Conservation (phyloP, 2,329 filamentous ascomycete genomes). For the Aspergillus pseudotamarii region DNA sequence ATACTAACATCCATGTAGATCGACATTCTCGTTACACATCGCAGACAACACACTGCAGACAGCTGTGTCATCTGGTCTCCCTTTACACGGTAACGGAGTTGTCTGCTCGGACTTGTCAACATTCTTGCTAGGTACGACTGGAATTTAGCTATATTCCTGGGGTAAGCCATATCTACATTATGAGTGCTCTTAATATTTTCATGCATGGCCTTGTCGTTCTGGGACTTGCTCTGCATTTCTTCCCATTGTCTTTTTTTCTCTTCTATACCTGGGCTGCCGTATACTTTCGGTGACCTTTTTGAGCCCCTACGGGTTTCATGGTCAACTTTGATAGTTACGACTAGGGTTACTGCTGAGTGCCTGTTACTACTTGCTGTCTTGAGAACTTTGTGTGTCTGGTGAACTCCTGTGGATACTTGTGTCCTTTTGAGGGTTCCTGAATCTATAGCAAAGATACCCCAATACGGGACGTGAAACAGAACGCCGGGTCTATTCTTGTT, state of each 20-base stretch:
- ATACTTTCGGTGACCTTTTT: background rate
- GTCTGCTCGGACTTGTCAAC: conserved; percentile 13
- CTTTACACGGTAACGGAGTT: conserved; percentile 14
- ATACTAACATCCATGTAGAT: conserved; percentile 20
- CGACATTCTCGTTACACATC: conserved; percentile 19
- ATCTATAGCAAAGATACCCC: background rate
- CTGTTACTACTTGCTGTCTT: background rate
- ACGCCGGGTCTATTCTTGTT: background rate
- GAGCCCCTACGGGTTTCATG: background rate
- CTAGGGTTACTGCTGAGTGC: background rate
- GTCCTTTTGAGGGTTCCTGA: background rate
- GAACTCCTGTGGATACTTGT: background rate
- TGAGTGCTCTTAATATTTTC: background rate
- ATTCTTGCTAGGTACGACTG: conserved; percentile 19
- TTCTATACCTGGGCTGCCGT: background rate
- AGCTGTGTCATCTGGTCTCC: conserved; percentile 16
- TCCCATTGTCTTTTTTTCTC: background rate
- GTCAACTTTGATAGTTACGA: background rate
- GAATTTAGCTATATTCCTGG: conserved; percentile 17
- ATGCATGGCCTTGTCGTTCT: background rate
- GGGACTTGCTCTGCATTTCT: background rate
- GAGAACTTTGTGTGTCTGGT: too few species aligned
- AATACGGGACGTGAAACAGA: background rate
- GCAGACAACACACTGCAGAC: conserved; percentile 12
- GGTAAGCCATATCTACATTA: conserved; percentile 18